Base-by-base conservation (phyloP, 495 filamentous ascomycete genomes). In the Aspergillus hancockii region DNA sequence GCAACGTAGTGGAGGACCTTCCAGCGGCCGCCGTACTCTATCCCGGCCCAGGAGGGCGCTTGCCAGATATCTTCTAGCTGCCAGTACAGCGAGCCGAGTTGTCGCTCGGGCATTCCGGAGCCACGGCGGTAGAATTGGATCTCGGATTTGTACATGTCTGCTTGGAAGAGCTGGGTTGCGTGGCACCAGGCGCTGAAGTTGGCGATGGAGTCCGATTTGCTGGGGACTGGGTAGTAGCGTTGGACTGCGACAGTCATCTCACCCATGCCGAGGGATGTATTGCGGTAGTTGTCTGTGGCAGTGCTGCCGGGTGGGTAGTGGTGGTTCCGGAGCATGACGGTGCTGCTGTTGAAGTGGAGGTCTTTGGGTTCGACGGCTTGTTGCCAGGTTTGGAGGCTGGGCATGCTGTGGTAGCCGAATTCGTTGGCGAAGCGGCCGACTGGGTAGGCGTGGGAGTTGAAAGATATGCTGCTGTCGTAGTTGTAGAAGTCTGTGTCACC, bases 111-210 rank as follows among this genome's bases (percentile, higher is more conserved):
- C 64, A 78, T 67, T 1, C 85, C 85, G 43, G 80, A 83, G 8
- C 85, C 86, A 21, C 83, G 77, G 6, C 86, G 85, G 63, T 89
- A 88, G 73, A 83, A 88, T 47, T 83, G 79, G 36, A 88, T 88
- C 66, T 89, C 74, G 61, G 72, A 79, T 46, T 79, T 82, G 71
- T 88, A 88, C 64, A 83, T 80, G 60, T 88, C 86, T 1, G 86
- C 85, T 61, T 89, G 86, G 73, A 88, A 89, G 19, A 88, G 71
- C 62, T 89, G 86, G 1, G 86, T 89, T 4, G 84, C 75, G 53
- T 84, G 81, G 57, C 82, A 85, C 87, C 88, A 90, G 16, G 86
- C 83, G 22, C 82, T 84, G 70, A 90, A 90, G 61, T 90, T 88
- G 18, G 81, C 84, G 1, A 84, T 50, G 0, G 79, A 57, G 59